phyloP scores from a whole-genome alignment of 1,139 yeast species.

The Kurtzmaniella quercitrusa region DNA sequence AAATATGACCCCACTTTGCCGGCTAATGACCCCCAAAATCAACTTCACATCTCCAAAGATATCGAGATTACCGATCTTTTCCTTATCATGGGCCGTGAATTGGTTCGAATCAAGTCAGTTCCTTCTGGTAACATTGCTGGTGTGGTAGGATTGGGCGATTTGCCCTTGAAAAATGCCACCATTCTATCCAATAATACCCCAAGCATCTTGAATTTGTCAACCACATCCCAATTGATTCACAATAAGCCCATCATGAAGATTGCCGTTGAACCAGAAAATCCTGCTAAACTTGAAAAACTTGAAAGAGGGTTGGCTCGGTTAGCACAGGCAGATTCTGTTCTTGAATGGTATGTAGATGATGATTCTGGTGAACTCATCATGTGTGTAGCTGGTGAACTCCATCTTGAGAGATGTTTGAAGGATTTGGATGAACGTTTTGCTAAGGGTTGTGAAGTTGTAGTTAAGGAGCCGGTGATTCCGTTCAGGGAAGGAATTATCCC shows the following conservation, averaged over 20 bases:
- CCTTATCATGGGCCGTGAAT: slow-evolving; percentile 88
- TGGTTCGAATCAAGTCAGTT: slow-evolving; percentile 70
- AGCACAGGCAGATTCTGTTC: slow-evolving; percentile 90
- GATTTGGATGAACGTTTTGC: slow-evolving; percentile 91
- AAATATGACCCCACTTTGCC: slow-evolving; percentile 75
- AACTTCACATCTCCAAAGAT: slow-evolving; percentile 42
- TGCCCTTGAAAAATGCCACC: slow-evolving; percentile 83
- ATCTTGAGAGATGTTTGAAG: slow-evolving; percentile 83
- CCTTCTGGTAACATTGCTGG: slow-evolving; percentile 97
- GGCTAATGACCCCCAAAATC: slow-evolving; percentile 34
- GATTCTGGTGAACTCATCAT: slow-evolving; percentile 84
- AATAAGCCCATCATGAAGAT: slow-evolving; percentile 86
- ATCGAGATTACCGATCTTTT: slow-evolving; percentile 62
- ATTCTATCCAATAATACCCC: slow-evolving; percentile 44
- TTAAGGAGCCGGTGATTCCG: slow-evolving; percentile 93
- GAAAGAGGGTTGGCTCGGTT: slow-evolving; percentile 76
- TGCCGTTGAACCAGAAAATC: slow-evolving; percentile 90
- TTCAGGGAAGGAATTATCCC: slow-evolving; percentile 79
- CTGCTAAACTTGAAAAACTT: slow-evolving; percentile 69
- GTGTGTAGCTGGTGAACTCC: slow-evolving; percentile 95
- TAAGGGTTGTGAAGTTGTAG: slow-evolving; percentile 71
- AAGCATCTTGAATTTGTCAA: slow-evolving; percentile 74
- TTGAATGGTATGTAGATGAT: slow-evolving; percentile 78
- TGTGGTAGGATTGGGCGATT: slow-evolving; percentile 83
- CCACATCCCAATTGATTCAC: slow-evolving; percentile 50